A percentile compares a stretch with the other conserved stretches of the same genome.
Evolutionary conservation across 108 stramenopile genomes (phyloP).

Genomic region (Cyclotella baltica): DNA sequence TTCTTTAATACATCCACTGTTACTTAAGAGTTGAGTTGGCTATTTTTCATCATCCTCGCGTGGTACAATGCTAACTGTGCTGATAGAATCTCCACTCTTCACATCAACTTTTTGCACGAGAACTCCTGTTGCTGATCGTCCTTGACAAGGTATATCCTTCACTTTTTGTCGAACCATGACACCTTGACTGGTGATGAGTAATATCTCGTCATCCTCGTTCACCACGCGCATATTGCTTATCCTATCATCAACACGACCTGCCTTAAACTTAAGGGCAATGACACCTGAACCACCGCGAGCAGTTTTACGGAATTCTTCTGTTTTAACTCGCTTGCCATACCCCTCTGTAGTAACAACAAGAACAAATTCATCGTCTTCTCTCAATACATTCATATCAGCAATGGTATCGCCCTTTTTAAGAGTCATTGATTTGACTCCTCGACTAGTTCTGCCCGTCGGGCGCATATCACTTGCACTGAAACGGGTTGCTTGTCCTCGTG

Average conservation of each 20-base stretch:
- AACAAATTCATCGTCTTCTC: conserved; percentile 62
- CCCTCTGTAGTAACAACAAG: conserved; percentile 85
- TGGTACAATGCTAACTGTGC: conserved; percentile 80
- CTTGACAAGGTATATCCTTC: conserved; percentile 76
- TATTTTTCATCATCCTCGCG: conserved; percentile 33
- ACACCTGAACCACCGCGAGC: conserved; percentile 86
- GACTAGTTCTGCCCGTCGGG: conserved; percentile 83
- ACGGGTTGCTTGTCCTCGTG: conserved; percentile 82
- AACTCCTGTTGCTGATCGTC: conserved; percentile 90
- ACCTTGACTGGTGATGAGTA: conserved; percentile 89
- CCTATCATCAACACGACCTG: conserved; percentile 59
- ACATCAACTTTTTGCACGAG: conserved; percentile 87
- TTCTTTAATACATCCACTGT: neutral
- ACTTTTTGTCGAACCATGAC: conserved; percentile 92
- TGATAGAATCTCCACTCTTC: conserved; percentile 74
- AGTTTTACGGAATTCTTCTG: conserved; percentile 80
- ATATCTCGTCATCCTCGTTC: conserved; percentile 88
- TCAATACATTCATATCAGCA: conserved; percentile 86
- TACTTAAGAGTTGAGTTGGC: neutral
- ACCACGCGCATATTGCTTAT: conserved; percentile 82
- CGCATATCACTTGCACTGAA: conserved; percentile 75
- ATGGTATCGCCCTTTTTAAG: conserved; percentile 84
- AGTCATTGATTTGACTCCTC: conserved; percentile 91
- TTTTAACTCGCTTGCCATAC: conserved; percentile 89
- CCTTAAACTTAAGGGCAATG: conserved; percentile 93